Conservation (phyloP, 2,329 filamentous ascomycete species). For the Fulvia fulva region DNA sequence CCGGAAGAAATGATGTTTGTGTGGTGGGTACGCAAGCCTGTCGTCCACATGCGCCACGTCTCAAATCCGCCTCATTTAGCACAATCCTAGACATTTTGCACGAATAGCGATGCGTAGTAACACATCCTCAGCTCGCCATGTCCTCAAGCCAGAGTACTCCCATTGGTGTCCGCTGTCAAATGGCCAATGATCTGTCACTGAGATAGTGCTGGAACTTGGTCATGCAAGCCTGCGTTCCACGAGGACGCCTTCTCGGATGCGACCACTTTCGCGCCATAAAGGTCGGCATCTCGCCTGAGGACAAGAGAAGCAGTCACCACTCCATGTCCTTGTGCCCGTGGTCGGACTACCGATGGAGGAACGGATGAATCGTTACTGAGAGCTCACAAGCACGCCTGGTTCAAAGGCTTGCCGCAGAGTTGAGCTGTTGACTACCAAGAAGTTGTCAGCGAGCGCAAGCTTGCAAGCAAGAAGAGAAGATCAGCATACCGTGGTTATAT, state of each 20-base stretch:
- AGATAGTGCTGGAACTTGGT: background rate
- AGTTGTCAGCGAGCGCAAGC: no score
- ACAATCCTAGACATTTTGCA: background rate
- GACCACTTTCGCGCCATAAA: background rate
- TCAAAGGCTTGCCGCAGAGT: no score
- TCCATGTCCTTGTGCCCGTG: background rate
- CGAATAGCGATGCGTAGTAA: background rate
- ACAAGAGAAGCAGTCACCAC: no score
- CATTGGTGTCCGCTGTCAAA: background rate
- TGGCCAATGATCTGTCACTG: background rate
- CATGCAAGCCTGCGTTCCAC: background rate
- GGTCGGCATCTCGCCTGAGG: background rate
- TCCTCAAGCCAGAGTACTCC: background rate
- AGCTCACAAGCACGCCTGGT: no score
- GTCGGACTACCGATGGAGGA: no score
- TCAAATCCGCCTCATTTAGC: background rate
- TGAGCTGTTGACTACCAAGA: no score
- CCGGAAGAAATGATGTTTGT: background rate
- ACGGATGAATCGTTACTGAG: no score
- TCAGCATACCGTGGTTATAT: no score
- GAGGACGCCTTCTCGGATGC: background rate
- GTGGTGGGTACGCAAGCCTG: background rate
- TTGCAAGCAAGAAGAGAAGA: no score
- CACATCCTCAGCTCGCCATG: background rate
- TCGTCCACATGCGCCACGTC: background rate